A percentile compares a stretch with the other conserved stretches of the same genome.
These are phyloP conservation scores for Eragrostis curvula DNA, from an alignment of 176 grass and related monocot genomes.

Conservation along the genomic window DNA sequence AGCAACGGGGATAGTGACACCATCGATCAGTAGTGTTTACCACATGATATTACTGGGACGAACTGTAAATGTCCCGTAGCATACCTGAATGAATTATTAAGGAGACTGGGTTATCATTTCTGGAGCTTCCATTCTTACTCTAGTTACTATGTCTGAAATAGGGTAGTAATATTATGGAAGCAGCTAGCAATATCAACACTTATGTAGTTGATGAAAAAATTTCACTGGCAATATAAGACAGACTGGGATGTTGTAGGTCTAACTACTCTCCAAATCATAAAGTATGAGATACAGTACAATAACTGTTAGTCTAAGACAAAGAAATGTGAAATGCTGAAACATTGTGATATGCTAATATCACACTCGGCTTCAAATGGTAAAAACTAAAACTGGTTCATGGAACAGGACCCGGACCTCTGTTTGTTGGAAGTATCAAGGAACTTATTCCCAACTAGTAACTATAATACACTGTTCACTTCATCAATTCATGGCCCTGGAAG, in stretches of 20 bases:
- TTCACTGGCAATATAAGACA: neutral
- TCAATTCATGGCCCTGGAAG: neutral
- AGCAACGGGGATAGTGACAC: slow-evolving; percentile 1
- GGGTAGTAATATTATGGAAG: neutral
- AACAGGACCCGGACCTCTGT: neutral
- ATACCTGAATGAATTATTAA: slow-evolving; percentile 26
- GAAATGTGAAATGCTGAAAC: neutral
- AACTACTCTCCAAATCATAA: neutral
- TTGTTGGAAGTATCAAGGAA: neutral
- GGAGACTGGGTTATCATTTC: slow-evolving; percentile 12
- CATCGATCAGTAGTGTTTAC: neutral
- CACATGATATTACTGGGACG: neutral
- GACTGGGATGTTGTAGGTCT: neutral
- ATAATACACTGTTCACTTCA: neutral
- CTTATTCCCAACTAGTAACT: neutral
- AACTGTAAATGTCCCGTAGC: neutral
- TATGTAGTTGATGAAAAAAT: neutral
- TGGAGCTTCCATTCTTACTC: slow-evolving; percentile 26
- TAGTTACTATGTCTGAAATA: slow-evolving; percentile 1
- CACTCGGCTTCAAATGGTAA: neutral
- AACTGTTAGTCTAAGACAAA: too few relatives aligned
- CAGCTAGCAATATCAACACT: neutral
- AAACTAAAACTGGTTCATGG: neutral
- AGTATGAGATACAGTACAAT: too few relatives aligned
- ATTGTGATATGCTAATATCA: neutral